Percentiles rank a stretch among this genome's conserved stretches.
Evolutionary conservation across 768 basidiomycete species (phyloP).

Genomic region (Lyophyllum shimeji): DNA sequence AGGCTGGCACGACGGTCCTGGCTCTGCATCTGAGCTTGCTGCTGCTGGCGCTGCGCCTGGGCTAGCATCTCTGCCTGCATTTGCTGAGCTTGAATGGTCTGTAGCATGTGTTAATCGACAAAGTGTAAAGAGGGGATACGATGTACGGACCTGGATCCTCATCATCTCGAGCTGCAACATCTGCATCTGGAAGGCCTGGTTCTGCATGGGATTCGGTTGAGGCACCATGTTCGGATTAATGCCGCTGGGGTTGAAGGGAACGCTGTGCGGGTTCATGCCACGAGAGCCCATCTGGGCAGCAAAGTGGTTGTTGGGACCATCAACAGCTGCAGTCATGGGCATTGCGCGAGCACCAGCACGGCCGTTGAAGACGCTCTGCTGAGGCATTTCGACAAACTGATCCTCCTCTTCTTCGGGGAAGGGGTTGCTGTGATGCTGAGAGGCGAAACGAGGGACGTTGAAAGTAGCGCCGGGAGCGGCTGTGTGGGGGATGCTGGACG

Average conservation of each 20-base stretch:
- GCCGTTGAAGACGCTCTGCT: slow-evolving; percentile 52
- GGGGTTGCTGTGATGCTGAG: slow-evolving; percentile 40
- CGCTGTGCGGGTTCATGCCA: slow-evolving; percentile 53
- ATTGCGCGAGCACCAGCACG: slow-evolving; percentile 35
- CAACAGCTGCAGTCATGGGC: slow-evolving; percentile 73
- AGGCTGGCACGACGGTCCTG: slow-evolving; percentile 48
- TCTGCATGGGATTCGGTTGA: slow-evolving; percentile 48
- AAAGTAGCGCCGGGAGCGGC: slow-evolving; percentile 64
- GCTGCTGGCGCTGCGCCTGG: slow-evolving; percentile 54
- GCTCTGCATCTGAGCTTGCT: slow-evolving; percentile 38
- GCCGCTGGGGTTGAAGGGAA: slow-evolving; percentile 52
- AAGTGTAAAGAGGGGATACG: not conserved
- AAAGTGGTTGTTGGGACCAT: slow-evolving; percentile 67
- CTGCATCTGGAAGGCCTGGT: slow-evolving; percentile 76
- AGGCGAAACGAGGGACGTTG: slow-evolving; percentile 58
- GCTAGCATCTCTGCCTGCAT: slow-evolving; percentile 72
- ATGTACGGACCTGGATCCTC: slow-evolving; percentile 66
- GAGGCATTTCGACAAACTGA: slow-evolving; percentile 56
- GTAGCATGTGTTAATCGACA: slow-evolving; percentile 7
- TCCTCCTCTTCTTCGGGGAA: slow-evolving; percentile 63
- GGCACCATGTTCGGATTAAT: slow-evolving; percentile 45
- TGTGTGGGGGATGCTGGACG: slow-evolving; percentile 61
- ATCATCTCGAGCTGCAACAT: slow-evolving; percentile 84
- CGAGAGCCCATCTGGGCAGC: slow-evolving; percentile 48
- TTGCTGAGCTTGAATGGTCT: slow-evolving; percentile 76